These are phyloP conservation scores for Xylariaceae sp. DNA, from an alignment of 2,329 filamentous ascomycete species.

Conservation along the genomic window DNA sequence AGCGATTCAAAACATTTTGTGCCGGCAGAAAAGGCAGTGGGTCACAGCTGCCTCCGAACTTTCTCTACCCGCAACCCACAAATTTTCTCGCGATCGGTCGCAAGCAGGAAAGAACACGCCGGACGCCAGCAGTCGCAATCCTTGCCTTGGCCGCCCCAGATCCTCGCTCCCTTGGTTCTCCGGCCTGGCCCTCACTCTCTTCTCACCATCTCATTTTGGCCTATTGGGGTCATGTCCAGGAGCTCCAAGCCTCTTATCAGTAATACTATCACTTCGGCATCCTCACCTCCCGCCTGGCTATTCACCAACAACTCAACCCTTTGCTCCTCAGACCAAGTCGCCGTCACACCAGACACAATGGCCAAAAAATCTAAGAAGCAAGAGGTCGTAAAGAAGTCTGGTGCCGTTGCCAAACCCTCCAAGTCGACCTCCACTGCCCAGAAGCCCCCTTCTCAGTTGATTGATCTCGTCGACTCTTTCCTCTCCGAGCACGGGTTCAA, in stretches of 20 bases:
- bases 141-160: constrained; percentile 3
- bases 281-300: constrained; percentile 33
- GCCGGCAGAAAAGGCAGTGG: constrained; percentile 11
- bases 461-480: constrained; percentile 64
- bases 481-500: constrained; percentile 62
- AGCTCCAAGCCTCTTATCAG: constrained; percentile 11
- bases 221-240: constrained; percentile 20
- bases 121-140: not conserved
- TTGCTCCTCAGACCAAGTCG: constrained; percentile 6
- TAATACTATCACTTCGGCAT: constrained; percentile 18
- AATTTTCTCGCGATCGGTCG: constrained; percentile 12
- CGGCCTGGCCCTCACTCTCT: not conserved
- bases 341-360: constrained; percentile 19
- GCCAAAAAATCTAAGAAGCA: constrained; percentile 29
- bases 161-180: not conserved
- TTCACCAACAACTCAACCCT: constrained; percentile 33
- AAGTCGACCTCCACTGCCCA: constrained; percentile 22
- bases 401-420: constrained; percentile 8
- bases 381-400: constrained; percentile 11
- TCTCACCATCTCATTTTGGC: constrained; percentile 4
- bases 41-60: not conserved
- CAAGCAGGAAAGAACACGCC: not conserved
- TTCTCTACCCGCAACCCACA: constrained; percentile 14
- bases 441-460: constrained; percentile 54
- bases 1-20: not conserved